Base-by-base conservation (phyloP, 2,329 filamentous ascomycete species). In the Phaeosphaeria sp. region DNA sequence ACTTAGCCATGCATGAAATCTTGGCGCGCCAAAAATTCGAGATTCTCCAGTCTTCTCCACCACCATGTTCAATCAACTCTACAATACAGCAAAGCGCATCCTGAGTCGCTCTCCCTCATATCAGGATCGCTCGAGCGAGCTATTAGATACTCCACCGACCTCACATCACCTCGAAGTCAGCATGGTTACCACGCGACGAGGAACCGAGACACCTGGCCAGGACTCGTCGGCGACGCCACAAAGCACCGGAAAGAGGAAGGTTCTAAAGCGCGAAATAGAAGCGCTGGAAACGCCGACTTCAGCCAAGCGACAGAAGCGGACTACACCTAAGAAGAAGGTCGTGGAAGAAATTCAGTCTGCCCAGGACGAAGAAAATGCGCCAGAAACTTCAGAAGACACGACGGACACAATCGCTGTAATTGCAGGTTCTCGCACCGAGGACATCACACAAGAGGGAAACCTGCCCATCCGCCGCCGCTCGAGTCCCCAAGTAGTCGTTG, bases 121-220 rank as follows among this genome's bases (percentile, higher is more conserved):
- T 43, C 72, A 69, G 54, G 58, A 52, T 56, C 54, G 49, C 48
- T 54, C 64, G n/a, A 65, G 62, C 54, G 66, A 70, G 50, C 22
- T 44, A 10, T 44, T 17, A 55, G 60, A 69, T 27, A 50, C 59
- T 4, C 46, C 59, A 47, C 58, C 63, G 21, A 65, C 50, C 46
- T 63, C 48, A 46, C 46, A 47, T 30, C 55, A 63, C 49, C 23
- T 58, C 15, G 55, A 60, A 50, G 49, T 53, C 58, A 62, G 61
- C 41, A 77, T 77, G 74, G 74, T 77, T 51, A 74, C 72, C 6
- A 76, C 73, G 25, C 69, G 73, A 55, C 65, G 71, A 58, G 74
- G 72, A 13, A 70, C 68, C 41, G 67, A 67, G 50, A 71, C 68
- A 23, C 67, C 67, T 9, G 66, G 68, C 39, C 58, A 59, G 39